phyloP scores from a whole-genome alignment of 129 eudicot genomes.

The Helianthus tuberosus region DNA sequence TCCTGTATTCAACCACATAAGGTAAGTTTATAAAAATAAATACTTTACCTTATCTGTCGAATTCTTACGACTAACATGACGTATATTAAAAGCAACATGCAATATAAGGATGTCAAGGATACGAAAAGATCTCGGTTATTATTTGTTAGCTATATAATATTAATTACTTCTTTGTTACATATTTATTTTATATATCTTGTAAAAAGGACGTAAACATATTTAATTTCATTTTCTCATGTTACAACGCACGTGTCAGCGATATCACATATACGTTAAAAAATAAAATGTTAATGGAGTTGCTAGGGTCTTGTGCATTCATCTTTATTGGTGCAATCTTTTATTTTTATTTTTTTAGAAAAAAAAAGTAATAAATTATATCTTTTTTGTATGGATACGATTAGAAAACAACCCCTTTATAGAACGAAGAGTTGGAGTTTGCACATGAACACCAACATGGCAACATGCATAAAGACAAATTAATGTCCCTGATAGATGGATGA shows the following conservation, averaged over 20 bases:
- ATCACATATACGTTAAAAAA: conserved; percentile 1
- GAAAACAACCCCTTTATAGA: conserved; percentile 20
- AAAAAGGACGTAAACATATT: conserved; percentile 17
- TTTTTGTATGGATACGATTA: conserved; percentile 12
- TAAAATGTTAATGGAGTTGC: background rate
- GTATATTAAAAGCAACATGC: background rate
- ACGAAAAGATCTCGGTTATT: conserved; percentile 12
- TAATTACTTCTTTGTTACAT: conserved; percentile 5
- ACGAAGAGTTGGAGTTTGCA: conserved; percentile 26
- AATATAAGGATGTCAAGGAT: conserved; percentile 27
- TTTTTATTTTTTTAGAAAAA: background rate
- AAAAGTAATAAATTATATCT: background rate
- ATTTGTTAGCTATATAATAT: conserved; percentile 11
- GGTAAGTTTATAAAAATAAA: background rate
- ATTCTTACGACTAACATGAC: background rate
- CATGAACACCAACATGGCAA: conserved; percentile 25
- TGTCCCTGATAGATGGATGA: conserved; percentile 18
- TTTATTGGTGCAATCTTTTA: conserved; percentile 16
- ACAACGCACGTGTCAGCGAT: conserved; percentile 22
- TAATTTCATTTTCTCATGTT: conserved; percentile 11
- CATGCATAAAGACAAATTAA: conserved; percentile 33
- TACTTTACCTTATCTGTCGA: conserved; percentile 1
- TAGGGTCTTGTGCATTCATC: conserved; percentile 12
- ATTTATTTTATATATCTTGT: background rate
- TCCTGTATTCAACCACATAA: background rate